Evolutionary conservation across 345 rosid genomes (phyloP).

Genomic region (Fremontodendron californicum): DNA sequence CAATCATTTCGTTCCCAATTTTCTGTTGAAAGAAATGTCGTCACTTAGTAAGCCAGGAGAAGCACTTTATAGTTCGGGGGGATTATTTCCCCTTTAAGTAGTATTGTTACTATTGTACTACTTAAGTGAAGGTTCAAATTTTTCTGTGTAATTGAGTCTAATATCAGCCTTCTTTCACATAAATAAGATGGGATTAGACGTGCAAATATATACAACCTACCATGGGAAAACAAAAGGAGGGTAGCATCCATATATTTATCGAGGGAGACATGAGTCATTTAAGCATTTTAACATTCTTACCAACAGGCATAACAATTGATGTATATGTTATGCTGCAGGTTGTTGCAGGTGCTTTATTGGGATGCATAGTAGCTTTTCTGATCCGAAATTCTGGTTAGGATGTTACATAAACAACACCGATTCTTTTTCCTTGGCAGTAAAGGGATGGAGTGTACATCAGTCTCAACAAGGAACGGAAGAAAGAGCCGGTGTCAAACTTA

Average conservation of each 20-base stretch:
- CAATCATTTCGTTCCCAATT: neutral
- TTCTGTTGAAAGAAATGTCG: neutral
- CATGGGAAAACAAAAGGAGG: neutral
- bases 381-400: slow-evolving; percentile 58
- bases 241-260: neutral
- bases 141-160: neutral
- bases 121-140: neutral
- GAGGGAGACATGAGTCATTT: neutral
- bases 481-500: neutral
- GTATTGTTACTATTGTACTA: neutral
- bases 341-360: slow-evolving; percentile 73
- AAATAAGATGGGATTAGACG: neutral
- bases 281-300: neutral
- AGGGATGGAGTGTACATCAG: neutral
- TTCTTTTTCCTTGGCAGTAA: neutral
- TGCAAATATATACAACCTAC: neutral
- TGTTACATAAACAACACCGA: neutral
- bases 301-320: neutral
- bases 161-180: neutral
- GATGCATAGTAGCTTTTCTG: slow-evolving; percentile 66
- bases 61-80: neutral
- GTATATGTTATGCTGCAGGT: slow-evolving; percentile 49
- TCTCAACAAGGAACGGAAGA: neutral
- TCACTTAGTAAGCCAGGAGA: neutral
- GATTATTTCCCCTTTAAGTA: neutral